phyloP scores from a whole-genome alignment of 768 basidiomycete genomes.

The Suillus ampliporus region DNA sequence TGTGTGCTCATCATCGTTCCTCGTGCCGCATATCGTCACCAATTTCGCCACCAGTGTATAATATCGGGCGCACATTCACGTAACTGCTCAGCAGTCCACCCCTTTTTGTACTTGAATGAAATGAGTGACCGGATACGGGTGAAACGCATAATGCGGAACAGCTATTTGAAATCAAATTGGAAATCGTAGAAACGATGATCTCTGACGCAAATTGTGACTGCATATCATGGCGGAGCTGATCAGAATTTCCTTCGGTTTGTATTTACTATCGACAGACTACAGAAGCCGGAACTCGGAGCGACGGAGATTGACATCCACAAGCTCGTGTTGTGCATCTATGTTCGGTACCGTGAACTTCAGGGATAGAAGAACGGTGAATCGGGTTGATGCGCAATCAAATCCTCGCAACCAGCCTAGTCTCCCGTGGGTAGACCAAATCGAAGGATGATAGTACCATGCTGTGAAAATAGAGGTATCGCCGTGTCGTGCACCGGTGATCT shows the following conservation, averaged over 20 bases:
- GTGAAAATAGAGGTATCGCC: background rate
- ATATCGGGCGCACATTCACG: slow-evolving; percentile 1
- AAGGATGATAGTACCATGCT: too few species aligned
- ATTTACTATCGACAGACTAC: background rate
- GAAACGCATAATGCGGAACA: background rate
- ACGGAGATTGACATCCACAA: background rate
- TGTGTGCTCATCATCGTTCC: background rate
- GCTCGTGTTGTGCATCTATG: background rate
- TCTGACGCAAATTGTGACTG: background rate
- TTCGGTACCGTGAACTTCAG: background rate
- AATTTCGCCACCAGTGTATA: background rate
- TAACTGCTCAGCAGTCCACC: slow-evolving; percentile 1
- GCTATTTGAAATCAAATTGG: background rate
- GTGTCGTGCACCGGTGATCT: background rate
- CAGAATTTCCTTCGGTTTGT: background rate
- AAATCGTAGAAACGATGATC: background rate
- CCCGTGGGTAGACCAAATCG: too few species aligned
- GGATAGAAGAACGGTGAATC: background rate
- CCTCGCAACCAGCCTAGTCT: background rate
- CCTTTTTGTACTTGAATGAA: slow-evolving; percentile 1
- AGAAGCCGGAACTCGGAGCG: background rate
- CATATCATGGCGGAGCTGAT: background rate
- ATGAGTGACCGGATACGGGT: background rate
- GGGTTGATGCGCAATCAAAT: slow-evolving; percentile 5
- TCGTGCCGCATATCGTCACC: background rate